Conservation (phyloP, 805 yeast genomes). For the Metschnikowia baotianmanensis region DNA sequence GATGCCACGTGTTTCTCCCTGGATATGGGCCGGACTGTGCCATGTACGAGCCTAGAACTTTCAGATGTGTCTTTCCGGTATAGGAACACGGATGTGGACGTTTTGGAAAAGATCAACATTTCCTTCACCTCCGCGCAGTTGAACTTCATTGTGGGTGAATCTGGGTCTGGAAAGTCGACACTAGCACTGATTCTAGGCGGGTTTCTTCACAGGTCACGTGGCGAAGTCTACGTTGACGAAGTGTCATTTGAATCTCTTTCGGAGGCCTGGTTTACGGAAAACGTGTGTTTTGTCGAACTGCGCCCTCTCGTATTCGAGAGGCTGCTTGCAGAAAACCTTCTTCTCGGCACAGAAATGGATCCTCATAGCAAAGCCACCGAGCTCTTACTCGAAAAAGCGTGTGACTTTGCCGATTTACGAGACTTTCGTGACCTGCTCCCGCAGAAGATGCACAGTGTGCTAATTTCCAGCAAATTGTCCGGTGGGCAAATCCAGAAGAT, state of each 20-base stretch:
- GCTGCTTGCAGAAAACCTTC: slow-evolving; percentile 21
- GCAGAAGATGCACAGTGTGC: slow-evolving; percentile 50
- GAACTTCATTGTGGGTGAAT: slow-evolving; percentile 75
- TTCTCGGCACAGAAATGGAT: slow-evolving; percentile 17
- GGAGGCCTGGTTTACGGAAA: slow-evolving; percentile 52
- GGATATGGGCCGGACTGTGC: slow-evolving; percentile 5
- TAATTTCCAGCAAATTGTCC: slow-evolving; percentile 54
- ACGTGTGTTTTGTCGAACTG: slow-evolving; percentile 75
- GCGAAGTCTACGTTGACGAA: slow-evolving; percentile 60
- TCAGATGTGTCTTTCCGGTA: slow-evolving; percentile 59
- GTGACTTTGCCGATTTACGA: slow-evolving; percentile 47
- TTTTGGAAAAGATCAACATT: slow-evolving; percentile 48
- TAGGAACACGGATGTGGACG: slow-evolving; percentile 51
- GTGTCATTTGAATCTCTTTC: slow-evolving; percentile 42
- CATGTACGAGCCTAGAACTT: neutral
- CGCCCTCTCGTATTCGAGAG: slow-evolving; percentile 53
- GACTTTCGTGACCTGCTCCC: slow-evolving; percentile 50
- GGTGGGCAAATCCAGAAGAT: slow-evolving; percentile 92
- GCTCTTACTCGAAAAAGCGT: slow-evolving; percentile 14
- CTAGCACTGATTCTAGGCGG: slow-evolving; percentile 59
- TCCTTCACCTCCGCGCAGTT: slow-evolving; percentile 43
- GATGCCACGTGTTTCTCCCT: slow-evolving; percentile 5
- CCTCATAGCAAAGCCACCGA: neutral
- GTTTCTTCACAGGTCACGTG: slow-evolving; percentile 52
- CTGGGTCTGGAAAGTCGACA: slow-evolving; percentile 95